phyloP scores from a whole-genome alignment of 257 asterid genomes.

The Gardenia jasminoides region DNA sequence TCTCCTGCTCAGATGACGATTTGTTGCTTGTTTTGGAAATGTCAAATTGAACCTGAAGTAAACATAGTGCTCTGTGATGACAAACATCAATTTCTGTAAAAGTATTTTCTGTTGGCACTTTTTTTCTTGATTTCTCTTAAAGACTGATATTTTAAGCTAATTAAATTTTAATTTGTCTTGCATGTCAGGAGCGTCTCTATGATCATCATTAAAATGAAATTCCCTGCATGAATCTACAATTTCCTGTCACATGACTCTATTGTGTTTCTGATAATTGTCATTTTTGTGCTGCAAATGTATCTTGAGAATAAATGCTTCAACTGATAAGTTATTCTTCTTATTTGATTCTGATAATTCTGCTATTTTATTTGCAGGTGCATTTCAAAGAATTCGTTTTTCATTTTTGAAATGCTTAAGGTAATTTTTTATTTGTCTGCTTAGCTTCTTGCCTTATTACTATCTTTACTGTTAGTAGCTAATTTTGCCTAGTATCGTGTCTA shows the following conservation, averaged over 20 bases:
- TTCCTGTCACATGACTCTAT: neutral
- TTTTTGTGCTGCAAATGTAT: neutral
- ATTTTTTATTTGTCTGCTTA: conserved; percentile 16
- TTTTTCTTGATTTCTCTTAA: neutral
- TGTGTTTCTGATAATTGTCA: conserved; percentile 14
- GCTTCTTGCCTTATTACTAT: neutral
- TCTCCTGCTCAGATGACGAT: neutral
- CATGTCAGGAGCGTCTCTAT: neutral
- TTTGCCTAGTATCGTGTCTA: neutral
- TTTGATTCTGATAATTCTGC: conserved; percentile 25
- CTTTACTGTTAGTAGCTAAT: conserved; percentile 8
- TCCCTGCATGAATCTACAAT: neutral
- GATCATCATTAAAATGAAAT: neutral
- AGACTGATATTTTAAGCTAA: neutral
- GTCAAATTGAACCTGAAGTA: neutral
- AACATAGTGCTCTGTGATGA: neutral
- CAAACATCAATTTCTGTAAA: neutral
- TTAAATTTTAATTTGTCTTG: neutral
- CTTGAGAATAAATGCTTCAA: conserved; percentile 1
- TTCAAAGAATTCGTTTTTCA: conserved; percentile 80
- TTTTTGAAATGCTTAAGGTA: conserved; percentile 98
- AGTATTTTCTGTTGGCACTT: neutral
- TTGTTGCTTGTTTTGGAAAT: neutral
- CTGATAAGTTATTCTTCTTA: neutral
- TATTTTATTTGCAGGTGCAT: conserved; percentile 67